Conservation (phyloP, 108 stramenopile genomes). For the Ochromonas danica region DNA sequence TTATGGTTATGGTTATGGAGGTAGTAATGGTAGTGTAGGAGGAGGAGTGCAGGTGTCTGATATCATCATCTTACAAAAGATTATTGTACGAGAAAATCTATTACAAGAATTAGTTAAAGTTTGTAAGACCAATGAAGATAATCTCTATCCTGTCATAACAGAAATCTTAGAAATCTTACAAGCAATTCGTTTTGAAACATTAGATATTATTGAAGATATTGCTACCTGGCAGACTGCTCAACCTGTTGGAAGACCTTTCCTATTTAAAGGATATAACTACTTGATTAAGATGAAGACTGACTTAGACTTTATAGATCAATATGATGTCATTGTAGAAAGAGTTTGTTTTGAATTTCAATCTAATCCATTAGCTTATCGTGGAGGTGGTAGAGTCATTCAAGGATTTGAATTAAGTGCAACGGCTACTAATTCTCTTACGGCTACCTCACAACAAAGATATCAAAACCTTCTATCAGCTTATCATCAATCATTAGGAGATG, state of each 20-base stretch:
- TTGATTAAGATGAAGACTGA: slow-evolving; percentile 17
- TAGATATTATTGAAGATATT: slow-evolving; percentile 34
- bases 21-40: background rate
- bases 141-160: background rate
- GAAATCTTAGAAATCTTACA: slow-evolving; percentile 8
- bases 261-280: slow-evolving; percentile 12
- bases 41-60: background rate
- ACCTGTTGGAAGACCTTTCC: background rate
- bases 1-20: background rate
- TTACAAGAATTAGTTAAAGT: slow-evolving; percentile 18
- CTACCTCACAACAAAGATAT: no score
- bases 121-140: background rate
- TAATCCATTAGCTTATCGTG: slow-evolving; percentile 28
- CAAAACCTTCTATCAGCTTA: no score
- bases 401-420: slow-evolving; percentile 11
- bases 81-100: slow-evolving; percentile 27
- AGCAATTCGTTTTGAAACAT: slow-evolving; percentile 31
- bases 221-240: background rate
- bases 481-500: no score
- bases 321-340: slow-evolving; percentile 20
- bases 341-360: slow-evolving; percentile 20
- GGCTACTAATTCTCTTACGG: no score
- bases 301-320: slow-evolving; percentile 27
- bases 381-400: slow-evolving; percentile 10
- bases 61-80: slow-evolving; percentile 23